Percentiles rank a stretch among this genome's conserved stretches.
Conservation (phyloP, 345 rosid species). For the Draba incana region DNA sequence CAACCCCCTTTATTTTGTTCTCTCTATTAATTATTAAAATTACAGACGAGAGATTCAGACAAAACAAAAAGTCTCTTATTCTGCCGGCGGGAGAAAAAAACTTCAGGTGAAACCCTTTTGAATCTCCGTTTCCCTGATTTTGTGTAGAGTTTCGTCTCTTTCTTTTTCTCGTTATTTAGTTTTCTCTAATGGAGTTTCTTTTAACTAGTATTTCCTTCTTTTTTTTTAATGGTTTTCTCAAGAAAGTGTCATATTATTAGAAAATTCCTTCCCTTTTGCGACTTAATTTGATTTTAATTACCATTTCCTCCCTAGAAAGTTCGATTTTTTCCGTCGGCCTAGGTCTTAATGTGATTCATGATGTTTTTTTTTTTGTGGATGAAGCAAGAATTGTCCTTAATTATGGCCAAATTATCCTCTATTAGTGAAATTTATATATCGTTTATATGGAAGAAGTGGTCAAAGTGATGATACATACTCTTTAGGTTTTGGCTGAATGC, state of each 20-base stretch:
- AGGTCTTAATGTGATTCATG: slow-evolving; percentile 5
- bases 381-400: slow-evolving; percentile 1
- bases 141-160: too few relatives aligned
- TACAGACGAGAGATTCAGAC: background rate
- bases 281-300: slow-evolving; percentile 2
- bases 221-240: background rate
- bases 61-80: background rate
- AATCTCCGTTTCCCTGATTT: background rate
- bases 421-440: slow-evolving; percentile 1
- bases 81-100: slow-evolving; percentile 28
- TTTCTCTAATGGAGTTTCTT: too few relatives aligned
- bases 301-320: slow-evolving; percentile 7
- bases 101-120: slow-evolving; percentile 25
- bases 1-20: slow-evolving; percentile 20
- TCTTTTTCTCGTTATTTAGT: too few relatives aligned
- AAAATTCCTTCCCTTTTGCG: too few relatives aligned
- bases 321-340: background rate
- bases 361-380: background rate
- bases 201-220: background rate
- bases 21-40: background rate
- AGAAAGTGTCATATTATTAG: too few relatives aligned
- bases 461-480: background rate
- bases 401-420: slow-evolving; percentile 6
- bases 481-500: slow-evolving; percentile 17
- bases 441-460: background rate